A percentile compares a stretch with the other conserved stretches of the same genome.
Conservation (phyloP, 768 basidiomycete genomes). For the Phanerochaete carnosa region DNA sequence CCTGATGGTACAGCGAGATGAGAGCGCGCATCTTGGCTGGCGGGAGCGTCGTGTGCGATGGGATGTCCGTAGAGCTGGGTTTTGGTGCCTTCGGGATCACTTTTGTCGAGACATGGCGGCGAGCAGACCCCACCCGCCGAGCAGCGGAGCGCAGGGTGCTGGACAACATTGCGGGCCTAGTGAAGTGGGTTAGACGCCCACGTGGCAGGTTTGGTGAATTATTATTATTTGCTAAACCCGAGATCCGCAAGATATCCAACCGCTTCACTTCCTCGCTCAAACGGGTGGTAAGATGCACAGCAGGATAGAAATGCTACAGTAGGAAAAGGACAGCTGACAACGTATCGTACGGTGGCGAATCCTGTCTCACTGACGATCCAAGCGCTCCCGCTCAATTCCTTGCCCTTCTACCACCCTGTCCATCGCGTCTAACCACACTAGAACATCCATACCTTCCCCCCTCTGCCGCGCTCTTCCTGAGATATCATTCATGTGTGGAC, state of each 20-base stretch:
- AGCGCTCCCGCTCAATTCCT: slow-evolving; percentile 45
- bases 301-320: no score
- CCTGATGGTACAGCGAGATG: slow-evolving; percentile 75
- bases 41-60: slow-evolving; percentile 35
- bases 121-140: background rate
- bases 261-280: no score
- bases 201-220: background rate
- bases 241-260: no score
- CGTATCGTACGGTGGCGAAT: no score
- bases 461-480: background rate
- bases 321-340: no score
- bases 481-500: background rate
- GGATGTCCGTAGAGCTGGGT: background rate
- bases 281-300: no score
- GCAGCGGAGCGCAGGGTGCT: background rate
- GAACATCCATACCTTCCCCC: slow-evolving; percentile 40
- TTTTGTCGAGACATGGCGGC: background rate
- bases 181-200: slow-evolving; percentile 1
- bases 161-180: slow-evolving; percentile 3
- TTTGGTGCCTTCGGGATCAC: background rate
- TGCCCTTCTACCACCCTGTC: slow-evolving; percentile 66
- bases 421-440: slow-evolving; percentile 84
- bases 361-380: slow-evolving; percentile 24
- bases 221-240: background rate
- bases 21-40: slow-evolving; percentile 65